Conservation (phyloP, 2,329 filamentous ascomycete species). For the Fusarium graminum region DNA sequence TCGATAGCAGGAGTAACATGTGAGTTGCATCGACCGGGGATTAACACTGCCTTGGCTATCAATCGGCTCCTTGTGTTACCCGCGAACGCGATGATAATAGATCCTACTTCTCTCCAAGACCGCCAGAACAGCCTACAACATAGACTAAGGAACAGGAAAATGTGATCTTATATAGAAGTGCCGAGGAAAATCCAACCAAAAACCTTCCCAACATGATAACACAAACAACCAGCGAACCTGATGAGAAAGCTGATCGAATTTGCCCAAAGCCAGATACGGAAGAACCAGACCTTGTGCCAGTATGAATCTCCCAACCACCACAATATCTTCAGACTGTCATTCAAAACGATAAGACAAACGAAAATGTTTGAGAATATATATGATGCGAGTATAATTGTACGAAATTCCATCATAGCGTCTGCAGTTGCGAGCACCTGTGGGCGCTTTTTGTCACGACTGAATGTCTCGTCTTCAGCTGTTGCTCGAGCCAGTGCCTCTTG, state of each 20-base stretch:
- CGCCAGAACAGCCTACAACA: too few relatives aligned
- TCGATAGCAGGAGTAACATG: too few relatives aligned
- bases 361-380: conserved; percentile 23
- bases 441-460: fast-evolving
- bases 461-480: not conserved
- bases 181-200: too few relatives aligned
- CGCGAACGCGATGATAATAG: too few relatives aligned
- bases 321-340: conserved; percentile 3
- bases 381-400: conserved; percentile 4
- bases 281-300: conserved; percentile 17
- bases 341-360: conserved; percentile 5
- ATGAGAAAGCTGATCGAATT: conserved; percentile 6
- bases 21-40: too few relatives aligned
- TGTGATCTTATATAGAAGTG: too few relatives aligned
- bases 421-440: not conserved
- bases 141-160: too few relatives aligned
- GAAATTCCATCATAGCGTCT: conserved; percentile 17
- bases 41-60: too few relatives aligned
- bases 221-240: not conserved
- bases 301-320: conserved; percentile 1
- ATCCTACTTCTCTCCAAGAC: too few relatives aligned
- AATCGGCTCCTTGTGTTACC: too few relatives aligned
- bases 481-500: not conserved
- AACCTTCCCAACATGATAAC: not conserved
- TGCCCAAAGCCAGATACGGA: conserved; percentile 6